phyloP scores from a whole-genome alignment of 2,329 filamentous ascomycete species.

The Exophiala bonariae region DNA sequence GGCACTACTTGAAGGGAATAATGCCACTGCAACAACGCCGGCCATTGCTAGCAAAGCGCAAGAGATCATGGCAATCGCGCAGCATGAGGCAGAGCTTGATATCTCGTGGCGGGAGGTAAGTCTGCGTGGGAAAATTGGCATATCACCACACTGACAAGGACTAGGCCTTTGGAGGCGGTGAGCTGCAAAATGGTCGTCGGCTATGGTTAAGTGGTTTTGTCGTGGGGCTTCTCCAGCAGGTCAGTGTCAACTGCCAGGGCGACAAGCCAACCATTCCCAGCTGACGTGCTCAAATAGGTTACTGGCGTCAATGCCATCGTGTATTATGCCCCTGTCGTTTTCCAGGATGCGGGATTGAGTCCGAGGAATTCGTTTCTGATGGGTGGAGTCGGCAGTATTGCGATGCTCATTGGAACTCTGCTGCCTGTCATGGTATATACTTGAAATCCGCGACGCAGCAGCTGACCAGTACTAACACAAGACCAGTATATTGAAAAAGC shows the following conservation, averaged over 20 bases:
- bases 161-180: background rate
- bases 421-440: background rate
- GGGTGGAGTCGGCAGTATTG: conserved; percentile 1
- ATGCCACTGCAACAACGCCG: conserved; percentile 1
- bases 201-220: conserved; percentile 1
- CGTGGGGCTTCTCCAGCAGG: conserved; percentile 3
- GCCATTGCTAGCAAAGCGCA: background rate
- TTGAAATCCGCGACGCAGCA: too few relatives aligned
- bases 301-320: conserved; percentile 7
- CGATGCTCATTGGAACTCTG: conserved; percentile 4
- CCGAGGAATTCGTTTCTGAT: conserved; percentile 1
- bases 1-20: background rate
- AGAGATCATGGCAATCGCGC: conserved; percentile 2
- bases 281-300: background rate
- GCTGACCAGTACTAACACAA: too few relatives aligned
- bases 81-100: conserved; percentile 4
- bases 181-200: conserved; percentile 6
- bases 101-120: background rate
- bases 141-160: background rate
- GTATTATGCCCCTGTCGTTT: conserved; percentile 7
- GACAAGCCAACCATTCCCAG: too few relatives aligned
- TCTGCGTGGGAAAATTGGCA: background rate
- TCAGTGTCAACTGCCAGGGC: background rate
- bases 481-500: background rate
- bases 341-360: conserved; percentile 3